Evolutionary conservation across 352 stramenopile species (phyloP), one percentile per base, ranked within the genome.

Genomic region (Globisporangium okanoganense): DNA sequence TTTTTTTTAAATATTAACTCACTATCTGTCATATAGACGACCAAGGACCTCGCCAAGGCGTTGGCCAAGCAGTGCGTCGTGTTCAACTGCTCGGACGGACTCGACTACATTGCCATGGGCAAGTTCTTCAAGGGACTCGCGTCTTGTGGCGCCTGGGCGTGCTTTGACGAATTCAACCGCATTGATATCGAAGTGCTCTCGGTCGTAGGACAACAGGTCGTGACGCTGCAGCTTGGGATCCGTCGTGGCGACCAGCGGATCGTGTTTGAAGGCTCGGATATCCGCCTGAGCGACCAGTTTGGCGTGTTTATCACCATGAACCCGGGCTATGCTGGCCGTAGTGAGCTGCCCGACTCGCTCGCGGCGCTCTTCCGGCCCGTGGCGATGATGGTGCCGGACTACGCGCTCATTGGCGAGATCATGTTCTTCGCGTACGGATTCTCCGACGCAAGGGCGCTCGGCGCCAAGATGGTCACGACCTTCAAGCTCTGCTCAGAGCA

Each of bases 61-160:
- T 72, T 98, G 0, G 95, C 95, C 2, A 98, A 97, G 56, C 94
- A 98, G 66, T 98, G 94, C 66, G 94, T 98, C 38, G 95, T 98
- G 33, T 98, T 95, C 59, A 95, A 98, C 60, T 98, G 92, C 61
- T 97, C 88, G 0, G 92, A 98, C 62, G 91, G 92, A 51, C 71
- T 98, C 7, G 92, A 98, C 67, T 98, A 98, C 66, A 94, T 97
- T 16, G 92, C 92, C 8, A 98, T 98, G 92, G 92, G 87, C 12
- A 98, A 98, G 60, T 97, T 97, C 61, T 97, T 97, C 61, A 97
- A 97, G 58, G 94, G 94, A 0, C 70, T 98, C 10, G 95, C 94
- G 22, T 96, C 88, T 0, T 98, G 90, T 63, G 95, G 95, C 31
- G 94, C 94, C 0, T 98, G 95, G 85, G 86, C 87, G 1, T 96